Conservation (phyloP, 2,329 filamentous ascomycete species). For the Aspergillus sergii region DNA sequence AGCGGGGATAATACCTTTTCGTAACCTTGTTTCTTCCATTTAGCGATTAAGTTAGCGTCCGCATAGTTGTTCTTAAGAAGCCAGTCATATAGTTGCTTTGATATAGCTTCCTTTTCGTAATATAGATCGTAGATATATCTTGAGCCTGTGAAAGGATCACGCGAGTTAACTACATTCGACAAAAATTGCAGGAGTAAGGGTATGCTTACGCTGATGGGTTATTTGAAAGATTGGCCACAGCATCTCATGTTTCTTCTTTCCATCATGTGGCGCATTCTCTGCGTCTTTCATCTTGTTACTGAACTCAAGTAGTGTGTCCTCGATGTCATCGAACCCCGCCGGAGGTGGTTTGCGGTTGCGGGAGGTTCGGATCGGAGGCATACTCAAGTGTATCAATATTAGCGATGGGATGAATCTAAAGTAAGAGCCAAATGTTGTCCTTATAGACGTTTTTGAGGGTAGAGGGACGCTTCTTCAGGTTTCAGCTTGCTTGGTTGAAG, state of each 20-base stretch:
- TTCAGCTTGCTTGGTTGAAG: background rate
- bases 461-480: background rate
- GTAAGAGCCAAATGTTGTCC: background rate
- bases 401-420: background rate
- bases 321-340: slow-evolving; percentile 68
- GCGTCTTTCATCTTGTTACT: slow-evolving; percentile 74
- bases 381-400: slow-evolving; percentile 32
- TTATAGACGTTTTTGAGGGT: background rate
- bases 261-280: slow-evolving; percentile 78
- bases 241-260: slow-evolving; percentile 86
- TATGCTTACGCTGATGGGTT: slow-evolving; percentile 75
- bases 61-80: slow-evolving; percentile 95
- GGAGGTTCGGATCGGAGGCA: slow-evolving; percentile 64
- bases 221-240: slow-evolving; percentile 99
- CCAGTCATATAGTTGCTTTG: slow-evolving; percentile 90
- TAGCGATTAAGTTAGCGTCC: slow-evolving; percentile 92
- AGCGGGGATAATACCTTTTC: slow-evolving; percentile 69
- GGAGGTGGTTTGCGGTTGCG: slow-evolving; percentile 66
- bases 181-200: background rate
- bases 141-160: slow-evolving; percentile 49
- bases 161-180: background rate
- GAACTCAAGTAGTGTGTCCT: slow-evolving; percentile 69
- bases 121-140: slow-evolving; percentile 97
- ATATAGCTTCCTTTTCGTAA: slow-evolving; percentile 96
- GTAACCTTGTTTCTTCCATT: slow-evolving; percentile 99